phyloP scores from a whole-genome alignment of 1,139 yeast genomes.

The Hansenula sp. region DNA sequence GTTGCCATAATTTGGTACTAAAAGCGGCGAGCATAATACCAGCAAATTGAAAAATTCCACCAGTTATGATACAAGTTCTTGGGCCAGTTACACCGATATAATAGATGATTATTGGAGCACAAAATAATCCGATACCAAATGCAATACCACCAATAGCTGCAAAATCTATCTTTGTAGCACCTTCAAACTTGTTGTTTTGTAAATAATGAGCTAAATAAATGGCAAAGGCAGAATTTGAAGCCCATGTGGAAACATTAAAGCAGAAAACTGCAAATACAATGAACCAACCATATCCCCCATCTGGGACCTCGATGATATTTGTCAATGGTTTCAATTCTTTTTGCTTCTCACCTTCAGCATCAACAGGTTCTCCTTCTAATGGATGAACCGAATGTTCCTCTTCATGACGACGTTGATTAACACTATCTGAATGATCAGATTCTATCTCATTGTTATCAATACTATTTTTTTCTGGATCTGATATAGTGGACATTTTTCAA shows the following conservation, averaged over 20 bases:
- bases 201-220: constrained; percentile 58
- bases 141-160: constrained; percentile 67
- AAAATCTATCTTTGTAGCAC: constrained; percentile 49
- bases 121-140: constrained; percentile 50
- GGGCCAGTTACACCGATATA: constrained; percentile 10
- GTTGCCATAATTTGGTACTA: constrained; percentile 51
- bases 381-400: background rate
- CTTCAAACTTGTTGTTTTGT: constrained; percentile 39
- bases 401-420: background rate
- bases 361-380: background rate
- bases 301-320: constrained; percentile 23
- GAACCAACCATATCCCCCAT: constrained; percentile 46
- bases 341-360: too few species aligned
- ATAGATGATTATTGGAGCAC: constrained; percentile 30
- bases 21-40: constrained; percentile 62
- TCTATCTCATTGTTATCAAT: background rate
- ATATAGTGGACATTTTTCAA: too few species aligned
- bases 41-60: constrained; percentile 21
- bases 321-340: background rate
- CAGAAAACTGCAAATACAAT: constrained; percentile 32
- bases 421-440: background rate
- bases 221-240: constrained; percentile 52
- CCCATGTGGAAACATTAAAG: constrained; percentile 58
- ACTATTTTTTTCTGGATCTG: background rate
- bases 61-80: constrained; percentile 13